Evolutionary conservation across 2,329 filamentous ascomycete genomes (phyloP), one percentile per base, ranked within the genome.

Genomic region (Acrocalymma vagum): DNA sequence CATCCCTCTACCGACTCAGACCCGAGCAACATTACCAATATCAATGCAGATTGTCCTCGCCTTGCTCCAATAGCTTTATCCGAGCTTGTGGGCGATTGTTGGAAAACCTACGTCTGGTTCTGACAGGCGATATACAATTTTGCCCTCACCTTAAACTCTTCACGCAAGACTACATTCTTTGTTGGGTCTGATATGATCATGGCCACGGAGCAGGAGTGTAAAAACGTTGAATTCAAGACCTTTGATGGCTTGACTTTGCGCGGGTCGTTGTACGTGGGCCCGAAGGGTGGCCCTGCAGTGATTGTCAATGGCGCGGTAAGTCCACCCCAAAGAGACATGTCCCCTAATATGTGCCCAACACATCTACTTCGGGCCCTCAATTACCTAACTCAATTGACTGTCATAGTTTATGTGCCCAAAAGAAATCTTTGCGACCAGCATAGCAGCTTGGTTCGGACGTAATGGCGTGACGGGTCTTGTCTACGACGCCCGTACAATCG

Each of bases 401-500:
- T 15, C n/a, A 37, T 27, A 42, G 37, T 45, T 45, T 29, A 41
- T 32, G 9, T 25, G 14, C 13, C 26, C 41, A 18, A 42, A 38
- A 21, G 38, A 42, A 10, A 36, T 28, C 6, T 11, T 42, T 22
- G 20, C 32, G n/a, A 28, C 48, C 20, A 42, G 56, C 6, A 42
- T 53, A 8, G 61, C 59, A 6, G 27, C 32, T 13, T 17, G 24
- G 7, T 64, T 63, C 31, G 58, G 60, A 36, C 14, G 21, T 5
- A n/a, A 25, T 13, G 52, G 48, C 22, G 31, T 66, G 27, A 64
- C 56, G 3, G 53, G 42, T 10, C 50, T 72, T 11, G 39, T 64
- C 23, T 72, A 68, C 45, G 68, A 72, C 49, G 58, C 68, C 9
- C 62, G 65, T 16, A 50, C 40, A 29, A 48, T 60, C 13, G 69